phyloP scores from a whole-genome alignment of 1,284 basidiomycete genomes.

The Butyriboletus pseudospeciosus region DNA sequence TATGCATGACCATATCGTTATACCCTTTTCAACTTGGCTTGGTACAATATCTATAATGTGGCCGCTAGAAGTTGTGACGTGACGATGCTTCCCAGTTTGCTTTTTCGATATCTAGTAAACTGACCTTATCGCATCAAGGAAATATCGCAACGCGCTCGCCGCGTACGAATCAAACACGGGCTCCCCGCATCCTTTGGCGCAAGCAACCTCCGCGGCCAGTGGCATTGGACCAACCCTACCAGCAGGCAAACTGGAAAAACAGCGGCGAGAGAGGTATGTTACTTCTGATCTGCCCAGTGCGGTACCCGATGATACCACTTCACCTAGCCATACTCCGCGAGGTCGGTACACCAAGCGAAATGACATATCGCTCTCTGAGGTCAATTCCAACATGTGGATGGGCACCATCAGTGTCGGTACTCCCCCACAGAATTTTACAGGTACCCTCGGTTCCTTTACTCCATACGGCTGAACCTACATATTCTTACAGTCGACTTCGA shows the following conservation, averaged over 20 bases:
- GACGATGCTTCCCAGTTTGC: neutral
- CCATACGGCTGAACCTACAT: neutral
- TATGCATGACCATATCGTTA: neutral
- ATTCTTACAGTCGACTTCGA: conserved; percentile 41
- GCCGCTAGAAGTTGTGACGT: neutral
- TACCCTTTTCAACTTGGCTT: neutral
- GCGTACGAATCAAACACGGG: conserved; percentile 41
- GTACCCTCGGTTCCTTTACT: conserved; percentile 12
- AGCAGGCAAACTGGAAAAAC: conserved; percentile 5
- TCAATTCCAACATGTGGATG: conserved; percentile 33
- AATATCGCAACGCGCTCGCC: conserved; percentile 35
- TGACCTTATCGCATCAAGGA: conserved; percentile 26
- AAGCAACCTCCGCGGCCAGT: conserved; percentile 8
- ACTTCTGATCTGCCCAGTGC: neutral
- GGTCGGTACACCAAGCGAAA: conserved; percentile 8
- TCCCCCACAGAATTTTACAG: conserved; percentile 34
- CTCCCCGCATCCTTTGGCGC: conserved; percentile 31
- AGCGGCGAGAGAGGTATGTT: conserved; percentile 3
- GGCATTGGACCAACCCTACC: neutral
- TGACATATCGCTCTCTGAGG: conserved; percentile 30
- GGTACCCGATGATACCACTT: neutral
- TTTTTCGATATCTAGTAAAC: neutral
- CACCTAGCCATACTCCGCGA: neutral
- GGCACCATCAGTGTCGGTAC: conserved; percentile 42
- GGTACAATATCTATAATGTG: neutral